Evolutionary conservation across 1,284 basidiomycete genomes (phyloP).

Genomic region (Erythrobasidium hasegawianum): DNA sequence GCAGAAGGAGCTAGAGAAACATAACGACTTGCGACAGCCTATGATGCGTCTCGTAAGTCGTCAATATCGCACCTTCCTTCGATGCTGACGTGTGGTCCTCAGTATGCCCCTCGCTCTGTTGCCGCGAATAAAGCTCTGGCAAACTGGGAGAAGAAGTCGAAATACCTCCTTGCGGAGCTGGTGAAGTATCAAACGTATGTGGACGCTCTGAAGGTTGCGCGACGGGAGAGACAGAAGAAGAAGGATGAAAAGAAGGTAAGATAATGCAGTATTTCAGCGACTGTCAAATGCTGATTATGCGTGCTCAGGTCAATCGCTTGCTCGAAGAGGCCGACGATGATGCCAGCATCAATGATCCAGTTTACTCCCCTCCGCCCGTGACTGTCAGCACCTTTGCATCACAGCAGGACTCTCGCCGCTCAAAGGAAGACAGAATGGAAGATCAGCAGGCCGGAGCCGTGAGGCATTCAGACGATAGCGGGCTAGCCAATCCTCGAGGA

Average conservation of each 20-base stretch:
- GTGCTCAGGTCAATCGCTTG: constrained; percentile 22
- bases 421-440: not conserved
- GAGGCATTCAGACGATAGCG: not conserved
- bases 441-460: not conserved
- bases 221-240: constrained; percentile 56
- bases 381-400: not conserved
- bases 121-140: constrained; percentile 71
- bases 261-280: too few species aligned
- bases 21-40: constrained; percentile 76
- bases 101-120: constrained; percentile 75
- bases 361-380: not conserved
- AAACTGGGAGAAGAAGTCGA: constrained; percentile 90
- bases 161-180: constrained; percentile 82
- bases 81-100: too few species aligned
- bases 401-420: not conserved
- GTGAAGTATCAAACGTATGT: constrained; percentile 96
- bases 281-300: too few species aligned
- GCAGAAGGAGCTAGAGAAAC: constrained; percentile 72
- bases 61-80: too few species aligned
- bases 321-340: constrained; percentile 32
- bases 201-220: constrained; percentile 75
- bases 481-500: too few species aligned
- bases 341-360: constrained; percentile 18
- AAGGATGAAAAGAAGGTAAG: constrained; percentile 40
- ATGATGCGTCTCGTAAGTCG: constrained; percentile 76